These are phyloP conservation scores for Claviceps digitariae DNA, from an alignment of 2,329 filamentous ascomycete species.

Conservation along the genomic window DNA sequence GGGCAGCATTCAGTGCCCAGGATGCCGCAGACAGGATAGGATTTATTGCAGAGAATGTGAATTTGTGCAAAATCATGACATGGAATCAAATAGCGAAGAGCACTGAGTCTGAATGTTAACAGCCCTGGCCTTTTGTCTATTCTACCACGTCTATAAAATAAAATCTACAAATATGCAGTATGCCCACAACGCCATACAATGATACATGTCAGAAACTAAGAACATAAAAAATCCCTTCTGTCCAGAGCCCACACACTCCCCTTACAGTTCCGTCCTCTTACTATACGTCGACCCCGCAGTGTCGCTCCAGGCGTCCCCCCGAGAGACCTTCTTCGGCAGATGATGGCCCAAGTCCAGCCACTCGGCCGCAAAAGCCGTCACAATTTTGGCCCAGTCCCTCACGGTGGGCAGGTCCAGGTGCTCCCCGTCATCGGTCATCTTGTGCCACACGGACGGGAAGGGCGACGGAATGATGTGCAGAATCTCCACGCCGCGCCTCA, in stretches of 20 bases:
- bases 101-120: too few species aligned
- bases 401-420: conserved; percentile 71
- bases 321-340: conserved; percentile 17
- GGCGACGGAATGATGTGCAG: conserved; percentile 77
- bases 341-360: conserved; percentile 65
- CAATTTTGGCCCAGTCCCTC: conserved; percentile 76
- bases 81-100: too few species aligned
- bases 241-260: background rate
- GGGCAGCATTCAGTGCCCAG: too few species aligned
- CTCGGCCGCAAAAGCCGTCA: conserved; percentile 74
- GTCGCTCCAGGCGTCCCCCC: conserved; percentile 14
- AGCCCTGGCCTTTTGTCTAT: too few species aligned
- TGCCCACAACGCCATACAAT: background rate
- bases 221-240: background rate
- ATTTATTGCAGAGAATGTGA: too few species aligned
- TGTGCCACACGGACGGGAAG: conserved; percentile 72
- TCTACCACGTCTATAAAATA: too few species aligned
- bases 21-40: too few species aligned
- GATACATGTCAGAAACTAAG: background rate
- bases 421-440: conserved; percentile 65
- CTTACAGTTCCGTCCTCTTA: conserved; percentile 19
- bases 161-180: background rate
- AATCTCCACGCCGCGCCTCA: conserved; percentile 72
- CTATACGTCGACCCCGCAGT: conserved; percentile 13
- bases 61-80: too few species aligned